Evolutionary conservation across 345 rosid species (phyloP).

Genomic region (Draba incana): DNA sequence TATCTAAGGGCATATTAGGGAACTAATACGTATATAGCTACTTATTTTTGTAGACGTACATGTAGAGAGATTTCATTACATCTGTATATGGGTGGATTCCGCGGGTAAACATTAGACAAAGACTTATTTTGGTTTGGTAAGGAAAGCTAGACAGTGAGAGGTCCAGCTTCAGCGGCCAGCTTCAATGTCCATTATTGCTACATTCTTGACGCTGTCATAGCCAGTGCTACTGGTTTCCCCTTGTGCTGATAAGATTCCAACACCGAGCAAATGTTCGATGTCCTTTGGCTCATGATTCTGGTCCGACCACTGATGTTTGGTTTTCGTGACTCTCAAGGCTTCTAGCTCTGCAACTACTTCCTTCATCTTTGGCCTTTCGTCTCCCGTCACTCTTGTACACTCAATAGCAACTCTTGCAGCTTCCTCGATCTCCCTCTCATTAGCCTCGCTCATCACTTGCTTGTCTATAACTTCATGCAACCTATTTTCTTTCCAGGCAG

Average conservation of each 20-base stretch:
- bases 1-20: not conserved
- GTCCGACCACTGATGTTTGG: constrained; percentile 27
- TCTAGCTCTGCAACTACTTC: constrained; percentile 45
- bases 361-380: constrained; percentile 46
- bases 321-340: constrained; percentile 12
- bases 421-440: constrained; percentile 15
- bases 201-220: constrained; percentile 32
- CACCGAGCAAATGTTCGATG: constrained; percentile 19
- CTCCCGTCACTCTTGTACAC: constrained; percentile 42
- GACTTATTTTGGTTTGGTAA: no score
- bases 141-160: no score
- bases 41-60: no score
- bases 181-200: constrained; percentile 5
- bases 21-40: not conserved
- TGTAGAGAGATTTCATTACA: not conserved
- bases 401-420: constrained; percentile 20
- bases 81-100: no score
- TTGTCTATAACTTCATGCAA: constrained; percentile 34
- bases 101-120: no score
- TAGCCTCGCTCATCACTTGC: not conserved
- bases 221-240: not conserved
- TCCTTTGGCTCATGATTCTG: constrained; percentile 3
- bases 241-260: constrained; percentile 4
- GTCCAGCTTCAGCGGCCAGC: constrained; percentile 9
- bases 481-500: constrained; percentile 19